These are phyloP conservation scores for Colletotrichum cordylinicola DNA, from an alignment of 2,329 filamentous ascomycete genomes.

Conservation along the genomic window DNA sequence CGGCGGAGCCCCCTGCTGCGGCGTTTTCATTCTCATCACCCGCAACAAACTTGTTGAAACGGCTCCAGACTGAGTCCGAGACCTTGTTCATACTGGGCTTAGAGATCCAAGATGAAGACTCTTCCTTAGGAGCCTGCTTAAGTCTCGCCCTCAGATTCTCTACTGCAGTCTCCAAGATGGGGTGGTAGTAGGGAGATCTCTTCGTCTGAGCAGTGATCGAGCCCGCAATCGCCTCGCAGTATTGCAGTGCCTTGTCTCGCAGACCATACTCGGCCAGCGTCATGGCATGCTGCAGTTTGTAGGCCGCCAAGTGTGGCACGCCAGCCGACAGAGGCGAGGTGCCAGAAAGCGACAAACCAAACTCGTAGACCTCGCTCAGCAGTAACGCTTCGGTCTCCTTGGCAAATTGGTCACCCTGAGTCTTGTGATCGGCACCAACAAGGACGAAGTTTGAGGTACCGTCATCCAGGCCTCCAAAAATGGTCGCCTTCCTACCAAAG, in stretches of 20 bases:
- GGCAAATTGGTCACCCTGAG: slow-evolving; percentile 73
- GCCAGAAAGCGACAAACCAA: slow-evolving; percentile 76
- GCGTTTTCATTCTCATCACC: slow-evolving; percentile 81
- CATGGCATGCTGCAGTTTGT: slow-evolving; percentile 90
- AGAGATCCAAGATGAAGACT: slow-evolving; percentile 85
- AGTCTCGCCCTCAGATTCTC: slow-evolving; percentile 86
- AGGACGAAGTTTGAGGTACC: slow-evolving; percentile 79
- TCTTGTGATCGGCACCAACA: slow-evolving; percentile 82
- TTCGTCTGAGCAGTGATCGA: slow-evolving; percentile 83
- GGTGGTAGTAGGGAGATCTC: slow-evolving; percentile 86
- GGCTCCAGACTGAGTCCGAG: slow-evolving; percentile 86
- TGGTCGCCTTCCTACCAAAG: slow-evolving; percentile 74
- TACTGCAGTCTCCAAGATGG: slow-evolving; percentile 73
- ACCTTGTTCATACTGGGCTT: slow-evolving; percentile 97
- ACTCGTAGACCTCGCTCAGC: slow-evolving; percentile 96
- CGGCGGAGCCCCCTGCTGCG: slow-evolving; percentile 61
- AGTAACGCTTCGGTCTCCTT: slow-evolving; percentile 87
- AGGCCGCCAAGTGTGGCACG: slow-evolving; percentile 84
- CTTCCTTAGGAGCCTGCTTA: slow-evolving; percentile 84
- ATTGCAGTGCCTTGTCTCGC: slow-evolving; percentile 83
- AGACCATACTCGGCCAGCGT: slow-evolving; percentile 84
- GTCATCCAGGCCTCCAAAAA: slow-evolving; percentile 87
- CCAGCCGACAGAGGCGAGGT: slow-evolving; percentile 55
- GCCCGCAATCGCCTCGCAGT: slow-evolving; percentile 83
- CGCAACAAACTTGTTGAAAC: slow-evolving; percentile 95